Base-by-base conservation (phyloP, 768 basidiomycete genomes). In the Rhizopogon vulgaris region DNA sequence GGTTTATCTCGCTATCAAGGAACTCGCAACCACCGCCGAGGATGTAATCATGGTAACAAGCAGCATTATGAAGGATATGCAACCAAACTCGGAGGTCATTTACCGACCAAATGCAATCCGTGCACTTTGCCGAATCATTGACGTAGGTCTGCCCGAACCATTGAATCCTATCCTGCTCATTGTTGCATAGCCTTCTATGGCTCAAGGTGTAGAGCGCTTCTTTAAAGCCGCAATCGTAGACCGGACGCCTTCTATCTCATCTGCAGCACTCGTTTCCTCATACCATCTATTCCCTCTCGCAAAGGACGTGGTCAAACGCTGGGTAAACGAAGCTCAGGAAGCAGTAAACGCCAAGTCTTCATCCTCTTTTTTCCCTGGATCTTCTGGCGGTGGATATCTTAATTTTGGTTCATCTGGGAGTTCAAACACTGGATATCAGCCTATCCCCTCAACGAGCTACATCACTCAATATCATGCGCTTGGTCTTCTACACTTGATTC, bases 1-100 rank as follows among this genome's bases (percentile, higher is more conserved):
- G 75, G 94, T 99, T 24, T 99, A 99, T 73, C 79, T 99, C 54
- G 90, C 95, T 48, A 97, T 99, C 75, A 99, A 98, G 75, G 96
- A 99, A 70, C 79, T 99, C 10, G 87, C 94, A 27, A 84, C 82
- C 34, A 87, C 88, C n/a, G 92, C 96, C 14, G 94, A 99, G 69
- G 95, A 98, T 76, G 93, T 98, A 27, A 96, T 99, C 60, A 99
- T 99, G 93, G 94, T 97, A 56, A 99, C 96, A 9, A 90, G 87
- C 68, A 96, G 93, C 63, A 97, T 99, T 69, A 96, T 96, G 94
- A 98, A 98, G 76, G 96, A 99, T 65, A 99, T 98, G 93, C 96
- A 99, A 63, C 89, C 94, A 50, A 97, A 96, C 66, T 87, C 93
- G 45, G 96, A 99, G 71, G 95, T 98, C 62, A 93, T 99, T 55